Conservation (phyloP, 768 basidiomycete genomes). For the Leccinum boreale region DNA sequence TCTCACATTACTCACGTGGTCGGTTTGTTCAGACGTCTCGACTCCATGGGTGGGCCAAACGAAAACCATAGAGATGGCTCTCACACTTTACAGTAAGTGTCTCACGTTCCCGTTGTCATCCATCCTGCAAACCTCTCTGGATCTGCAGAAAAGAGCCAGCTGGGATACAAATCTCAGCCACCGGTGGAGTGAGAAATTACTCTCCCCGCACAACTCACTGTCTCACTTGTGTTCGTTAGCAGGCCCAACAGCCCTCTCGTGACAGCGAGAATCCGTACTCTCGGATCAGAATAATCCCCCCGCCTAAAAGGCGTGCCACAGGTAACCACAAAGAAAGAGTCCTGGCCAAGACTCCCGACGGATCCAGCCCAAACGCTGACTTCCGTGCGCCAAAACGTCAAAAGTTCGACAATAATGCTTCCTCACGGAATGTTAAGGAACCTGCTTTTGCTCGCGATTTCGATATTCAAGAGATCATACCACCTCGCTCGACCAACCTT, state of each 20-base stretch:
- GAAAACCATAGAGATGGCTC: conserved; percentile 30
- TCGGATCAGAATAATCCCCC: background rate
- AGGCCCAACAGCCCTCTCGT: background rate
- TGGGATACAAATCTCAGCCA: conserved; percentile 15
- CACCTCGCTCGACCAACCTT: background rate
- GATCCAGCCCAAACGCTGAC: background rate
- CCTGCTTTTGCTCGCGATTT: conserved; percentile 5
- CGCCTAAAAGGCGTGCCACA: background rate
- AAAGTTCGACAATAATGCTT: conserved; percentile 10
- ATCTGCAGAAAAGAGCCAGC: conserved; percentile 14
- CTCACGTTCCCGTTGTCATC: background rate
- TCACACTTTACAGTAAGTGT: conserved; percentile 14
- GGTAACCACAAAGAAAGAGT: conserved; percentile 27
- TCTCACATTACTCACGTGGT: no score
- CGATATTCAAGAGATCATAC: conserved; percentile 21
- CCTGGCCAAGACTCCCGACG: conserved; percentile 8
- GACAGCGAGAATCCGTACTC: conserved; percentile 15
- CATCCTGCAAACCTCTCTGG: conserved; percentile 14
- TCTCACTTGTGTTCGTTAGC: conserved; percentile 12
- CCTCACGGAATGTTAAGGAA: no score
- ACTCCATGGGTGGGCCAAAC: conserved; percentile 6
- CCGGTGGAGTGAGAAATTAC: conserved; percentile 11
- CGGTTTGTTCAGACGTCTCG: background rate
- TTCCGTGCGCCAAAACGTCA: conserved; percentile 21
- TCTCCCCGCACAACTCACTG: background rate